Evolutionary conservation across 2,329 filamentous ascomycete genomes (phyloP).

Genomic region (Ophiocordyceps sinensis): DNA sequence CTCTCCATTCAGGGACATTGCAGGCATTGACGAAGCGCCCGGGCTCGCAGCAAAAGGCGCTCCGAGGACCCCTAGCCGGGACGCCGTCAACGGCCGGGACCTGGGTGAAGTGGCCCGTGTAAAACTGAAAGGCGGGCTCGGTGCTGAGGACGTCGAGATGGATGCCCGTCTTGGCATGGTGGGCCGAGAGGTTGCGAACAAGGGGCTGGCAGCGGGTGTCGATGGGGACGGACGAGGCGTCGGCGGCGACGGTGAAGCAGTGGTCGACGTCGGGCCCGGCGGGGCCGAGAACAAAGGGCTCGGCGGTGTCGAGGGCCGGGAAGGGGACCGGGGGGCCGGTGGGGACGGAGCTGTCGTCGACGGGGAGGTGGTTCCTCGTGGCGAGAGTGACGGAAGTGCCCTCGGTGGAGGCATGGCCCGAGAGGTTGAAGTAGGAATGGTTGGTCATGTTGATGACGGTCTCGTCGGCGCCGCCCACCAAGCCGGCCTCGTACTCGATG

Average conservation of each 20-base stretch:
- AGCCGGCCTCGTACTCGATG: conserved; percentile 80
- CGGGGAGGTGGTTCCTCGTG: conserved; percentile 52
- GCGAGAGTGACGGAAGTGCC: conserved; percentile 53
- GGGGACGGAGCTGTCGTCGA: conserved; percentile 63
- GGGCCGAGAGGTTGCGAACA: conserved; percentile 52
- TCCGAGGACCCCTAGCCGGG: conserved; percentile 50
- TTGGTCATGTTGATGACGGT: conserved; percentile 90
- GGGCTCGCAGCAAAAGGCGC: conserved; percentile 85
- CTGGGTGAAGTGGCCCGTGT: conserved; percentile 75
- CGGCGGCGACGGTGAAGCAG: conserved; percentile 67
- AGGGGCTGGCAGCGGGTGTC: conserved; percentile 53
- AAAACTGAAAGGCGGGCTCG: conserved; percentile 94
- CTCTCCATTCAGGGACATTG: conserved; percentile 68
- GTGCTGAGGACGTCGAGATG: conserved; percentile 82
- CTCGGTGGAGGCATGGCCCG: conserved; percentile 34
- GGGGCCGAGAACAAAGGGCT: conserved; percentile 58
- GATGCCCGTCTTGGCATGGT: conserved; percentile 58
- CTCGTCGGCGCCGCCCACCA: conserved; percentile 70
- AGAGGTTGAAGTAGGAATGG: conserved; percentile 69
- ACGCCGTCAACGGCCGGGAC: conserved; percentile 51
- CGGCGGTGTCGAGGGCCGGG: conserved; percentile 47
- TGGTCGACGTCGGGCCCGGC: conserved; percentile 69
- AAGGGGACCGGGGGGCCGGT: conserved; percentile 50
- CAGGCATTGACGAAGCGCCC: conserved; percentile 80
- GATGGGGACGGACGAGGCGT: conserved; percentile 43